A percentile compares a stretch with the other conserved stretches of the same genome.
phyloP scores from a whole-genome alignment of 2,329 filamentous ascomycete genomes.

The Neonectria magnoliae region DNA sequence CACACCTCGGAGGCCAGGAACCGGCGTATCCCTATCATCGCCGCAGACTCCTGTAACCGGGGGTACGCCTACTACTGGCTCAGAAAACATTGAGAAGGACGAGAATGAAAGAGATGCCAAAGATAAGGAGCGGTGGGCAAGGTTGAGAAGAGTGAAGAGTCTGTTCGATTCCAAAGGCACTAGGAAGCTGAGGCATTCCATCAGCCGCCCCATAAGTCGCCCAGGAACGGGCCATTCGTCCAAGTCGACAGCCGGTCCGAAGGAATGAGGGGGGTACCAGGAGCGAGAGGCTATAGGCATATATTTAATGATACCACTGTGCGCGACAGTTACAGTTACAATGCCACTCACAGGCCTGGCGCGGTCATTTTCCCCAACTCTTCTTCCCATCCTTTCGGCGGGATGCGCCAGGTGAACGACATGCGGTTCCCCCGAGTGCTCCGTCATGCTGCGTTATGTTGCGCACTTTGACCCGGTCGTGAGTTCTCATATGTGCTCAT shows the following conservation, averaged over 20 bases:
- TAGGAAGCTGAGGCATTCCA: constrained; percentile 59
- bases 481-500: background rate
- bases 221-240: constrained; percentile 53
- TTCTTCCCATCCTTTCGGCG: background rate
- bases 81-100: constrained; percentile 47
- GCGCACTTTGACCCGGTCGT: background rate
- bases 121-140: constrained; percentile 79
- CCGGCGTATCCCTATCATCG: constrained; percentile 30
- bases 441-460: background rate
- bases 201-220: constrained; percentile 46
- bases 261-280: constrained; percentile 21
- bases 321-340: background rate
- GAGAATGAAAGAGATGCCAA: constrained; percentile 62
- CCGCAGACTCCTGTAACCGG: constrained; percentile 17
- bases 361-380: background rate
- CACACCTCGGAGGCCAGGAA: constrained; percentile 35
- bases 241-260: constrained; percentile 33
- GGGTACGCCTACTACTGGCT: constrained; percentile 18
- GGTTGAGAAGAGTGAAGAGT: constrained; percentile 76
- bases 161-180: constrained; percentile 73
- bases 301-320: constrained; percentile 22
- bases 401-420: background rate
- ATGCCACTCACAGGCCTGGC: background rate
- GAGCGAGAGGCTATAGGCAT: background rate
- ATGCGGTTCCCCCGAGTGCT: background rate